phyloP scores from a whole-genome alignment of 768 basidiomycete genomes.

The Macrolepiota albuminosa region DNA sequence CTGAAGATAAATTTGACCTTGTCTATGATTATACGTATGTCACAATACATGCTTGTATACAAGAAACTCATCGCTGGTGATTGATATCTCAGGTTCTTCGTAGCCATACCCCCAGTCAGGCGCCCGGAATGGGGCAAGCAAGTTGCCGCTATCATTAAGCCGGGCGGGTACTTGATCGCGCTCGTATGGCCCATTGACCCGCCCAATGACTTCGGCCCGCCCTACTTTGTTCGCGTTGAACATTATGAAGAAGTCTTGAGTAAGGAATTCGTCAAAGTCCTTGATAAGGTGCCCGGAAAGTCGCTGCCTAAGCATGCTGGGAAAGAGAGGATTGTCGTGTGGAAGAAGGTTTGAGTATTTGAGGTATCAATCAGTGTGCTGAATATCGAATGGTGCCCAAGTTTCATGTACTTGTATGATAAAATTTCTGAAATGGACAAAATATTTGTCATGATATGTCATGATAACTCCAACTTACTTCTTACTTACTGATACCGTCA shows the following conservation, averaged over 20 bases:
- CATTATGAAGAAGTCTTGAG: slow-evolving; percentile 50
- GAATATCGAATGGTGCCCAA: background rate
- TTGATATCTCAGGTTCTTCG: slow-evolving; percentile 51
- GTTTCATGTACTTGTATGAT: background rate
- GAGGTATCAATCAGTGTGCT: background rate
- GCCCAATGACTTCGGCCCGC: slow-evolving; percentile 47
- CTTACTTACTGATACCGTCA: too few species aligned
- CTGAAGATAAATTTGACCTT: slow-evolving; percentile 41
- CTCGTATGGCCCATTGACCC: slow-evolving; percentile 53
- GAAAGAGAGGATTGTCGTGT: slow-evolving; percentile 50
- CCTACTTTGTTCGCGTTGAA: slow-evolving; percentile 54
- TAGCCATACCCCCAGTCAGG: slow-evolving; percentile 55
- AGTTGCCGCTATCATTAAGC: slow-evolving; percentile 51
- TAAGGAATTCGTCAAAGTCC: background rate
- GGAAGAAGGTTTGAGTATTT: slow-evolving; percentile 26
- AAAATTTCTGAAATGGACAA: background rate
- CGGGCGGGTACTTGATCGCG: slow-evolving; percentile 60
- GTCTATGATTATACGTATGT: slow-evolving; percentile 63
- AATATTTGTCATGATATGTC: too few species aligned
- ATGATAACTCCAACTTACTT: too few species aligned
- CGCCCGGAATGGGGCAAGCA: slow-evolving; percentile 54
- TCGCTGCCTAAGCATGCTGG: slow-evolving; percentile 37
- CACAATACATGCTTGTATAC: too few species aligned
- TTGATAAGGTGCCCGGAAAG: slow-evolving; percentile 45
- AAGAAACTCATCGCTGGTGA: background rate